Evolutionary conservation across 2,329 filamentous ascomycete genomes (phyloP), one percentile per base, ranked within the genome.

Genomic region (Coniochaeta prunicola): DNA sequence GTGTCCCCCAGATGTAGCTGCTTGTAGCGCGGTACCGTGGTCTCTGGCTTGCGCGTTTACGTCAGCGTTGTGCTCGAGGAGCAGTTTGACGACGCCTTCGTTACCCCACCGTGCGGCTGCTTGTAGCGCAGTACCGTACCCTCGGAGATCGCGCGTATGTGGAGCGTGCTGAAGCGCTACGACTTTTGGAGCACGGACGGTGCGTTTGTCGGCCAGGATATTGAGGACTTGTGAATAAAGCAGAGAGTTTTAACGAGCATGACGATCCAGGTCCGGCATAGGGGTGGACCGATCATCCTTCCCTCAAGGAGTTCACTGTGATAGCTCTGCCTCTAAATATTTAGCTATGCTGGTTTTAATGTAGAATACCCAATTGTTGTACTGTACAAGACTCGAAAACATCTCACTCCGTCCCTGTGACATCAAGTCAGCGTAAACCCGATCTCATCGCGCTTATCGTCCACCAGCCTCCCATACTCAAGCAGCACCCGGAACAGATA

Each of bases 401-500:
- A 38, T 38, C 15, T n/a, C 15, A n/a, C 31, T 6, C n/a, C n/a
- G 4, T 17, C 3, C 17, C 36, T 38, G 15, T 38, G 15, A 36
- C 34, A 21, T n/a, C 17, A 50, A 5, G 45, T 50, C 45, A 50
- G 30, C 24, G 24, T 36, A 60, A 75, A 76, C 7, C 75, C 76
- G 61, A 80, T 69, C 13, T 73, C 71, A n/a, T 81, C 76, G 61
- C 80, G 70, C 40, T 74, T 67, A 66, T 91, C 87, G 71, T 89
- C 82, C 24, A 87, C 80, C 50, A 92, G 67, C 61, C 89, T 74
- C 2, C 81, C 89, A 87, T 89, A 94, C 74, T 94, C 90, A 21
- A 94, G 73, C 65, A 94, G 72, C 60, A 94, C 69, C 53, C 90
- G 76, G 68, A 92, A 94, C 66, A 93, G 78, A 67, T 94, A 94